Base-by-base conservation (phyloP, 2,329 filamentous ascomycete species). In the Pseudogymnoascus sp. region DNA sequence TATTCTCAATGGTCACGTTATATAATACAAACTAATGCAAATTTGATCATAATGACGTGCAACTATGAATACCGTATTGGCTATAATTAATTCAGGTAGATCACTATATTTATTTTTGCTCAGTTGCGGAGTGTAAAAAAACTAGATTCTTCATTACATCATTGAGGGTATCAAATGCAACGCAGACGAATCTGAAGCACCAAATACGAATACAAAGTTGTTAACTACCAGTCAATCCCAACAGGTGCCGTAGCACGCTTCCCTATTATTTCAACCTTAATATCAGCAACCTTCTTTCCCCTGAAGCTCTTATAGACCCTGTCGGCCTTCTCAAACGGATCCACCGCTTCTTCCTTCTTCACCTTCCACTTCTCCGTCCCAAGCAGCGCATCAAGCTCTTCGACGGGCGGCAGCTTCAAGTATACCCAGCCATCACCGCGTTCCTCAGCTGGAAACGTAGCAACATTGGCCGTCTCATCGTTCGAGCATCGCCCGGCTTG, bases 301-400 rank as follows among this genome's bases (percentile, higher is more conserved):
- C 25, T 33, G 14, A 55, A 33, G 28, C 49, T 55, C 49, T 35
- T 55, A 12, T 66, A 55, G 28, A 55, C 49, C 64, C 62, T 68
- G 66, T 74, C 72, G 23, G 72, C 45, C 61, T 71, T 72, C 64
- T 71, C 70, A 68, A 74, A 73, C 28, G 69, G 70, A 4, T 64
- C 60, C 62, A 64, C 67, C 2, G 75, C 73, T 55, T 66, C 79
- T 74, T 94, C 91, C 74, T 87, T 88, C 76, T 82, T 87, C 16
- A 96, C 85, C 76, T 83, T 89, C 85, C 90, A 96, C 75, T 84
- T 87, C 69, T 80, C 79, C 0, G 91, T 96, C 0, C 91, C 91
- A 28, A 96, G 78, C 62, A 90, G 83, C 0, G 81, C 82, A 72
- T 96, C 92, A 49, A 96, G 79, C 76, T 96, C 92, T 61, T 87